These are phyloP conservation scores for Petasospora fabianii DNA, from an alignment of 1,139 yeast genomes.

Conservation along the genomic window DNA sequence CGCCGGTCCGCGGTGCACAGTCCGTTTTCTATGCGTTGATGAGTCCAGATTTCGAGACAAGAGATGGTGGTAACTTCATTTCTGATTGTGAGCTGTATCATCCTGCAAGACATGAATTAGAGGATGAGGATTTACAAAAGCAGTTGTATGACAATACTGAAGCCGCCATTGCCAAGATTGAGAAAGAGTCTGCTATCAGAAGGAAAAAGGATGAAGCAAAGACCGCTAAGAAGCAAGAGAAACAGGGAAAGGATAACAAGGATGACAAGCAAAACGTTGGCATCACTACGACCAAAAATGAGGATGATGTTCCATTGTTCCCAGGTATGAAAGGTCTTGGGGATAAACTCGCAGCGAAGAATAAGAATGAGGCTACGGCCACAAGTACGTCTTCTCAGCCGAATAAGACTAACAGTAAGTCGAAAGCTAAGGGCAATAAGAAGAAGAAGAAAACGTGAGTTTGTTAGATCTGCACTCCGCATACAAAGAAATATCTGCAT, in stretches of 20 bases:
- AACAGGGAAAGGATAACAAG: slow-evolving; percentile 3
- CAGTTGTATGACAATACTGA: slow-evolving; percentile 61
- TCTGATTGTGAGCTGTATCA: slow-evolving; percentile 64
- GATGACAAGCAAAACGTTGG: slow-evolving; percentile 4
- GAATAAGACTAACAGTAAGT: neutral
- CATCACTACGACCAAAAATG: slow-evolving; percentile 4
- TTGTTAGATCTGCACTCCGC: too few species aligned
- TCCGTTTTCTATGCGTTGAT: slow-evolving; percentile 64
- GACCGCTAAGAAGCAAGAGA: slow-evolving; percentile 5
- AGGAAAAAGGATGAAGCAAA: slow-evolving; percentile 41
- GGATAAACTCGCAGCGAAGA: slow-evolving; percentile 6
- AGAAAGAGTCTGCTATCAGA: slow-evolving; percentile 66
- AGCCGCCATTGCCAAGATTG: slow-evolving; percentile 52
- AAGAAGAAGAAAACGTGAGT: slow-evolving; percentile 7
- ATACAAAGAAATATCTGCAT: too few species aligned
- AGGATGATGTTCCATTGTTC: slow-evolving; percentile 15
- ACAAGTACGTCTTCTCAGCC: neutral
- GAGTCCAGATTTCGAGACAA: slow-evolving; percentile 63
- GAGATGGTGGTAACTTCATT: slow-evolving; percentile 63
- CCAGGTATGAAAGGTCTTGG: slow-evolving; percentile 15
- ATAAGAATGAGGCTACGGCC: neutral
- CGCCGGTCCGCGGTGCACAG: slow-evolving; percentile 76
- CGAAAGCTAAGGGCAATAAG: slow-evolving; percentile 1
- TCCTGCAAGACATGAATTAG: slow-evolving; percentile 61
- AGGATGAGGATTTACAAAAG: slow-evolving; percentile 59